Evolutionary conservation across 768 basidiomycete species (phyloP), one percentile per base, ranked within the genome.

Genomic region (Auriscalpium orientale): DNA sequence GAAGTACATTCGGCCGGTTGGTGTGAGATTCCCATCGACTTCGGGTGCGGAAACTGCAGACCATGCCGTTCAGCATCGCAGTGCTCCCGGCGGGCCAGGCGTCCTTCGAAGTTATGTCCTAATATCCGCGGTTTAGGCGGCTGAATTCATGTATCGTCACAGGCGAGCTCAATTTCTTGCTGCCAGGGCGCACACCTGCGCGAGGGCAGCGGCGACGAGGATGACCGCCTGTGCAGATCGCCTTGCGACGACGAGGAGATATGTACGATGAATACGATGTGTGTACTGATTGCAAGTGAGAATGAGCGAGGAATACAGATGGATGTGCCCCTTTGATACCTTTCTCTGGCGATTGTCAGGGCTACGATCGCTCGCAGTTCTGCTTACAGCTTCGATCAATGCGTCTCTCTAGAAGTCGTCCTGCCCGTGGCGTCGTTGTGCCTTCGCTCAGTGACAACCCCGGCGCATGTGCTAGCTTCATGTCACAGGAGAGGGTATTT

Each of bases 171-270:
- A 88, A 89, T 68, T 72, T 88, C 9, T 62, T 82, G 50, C 70
- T 83, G 20, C 66, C 69, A 8, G 37, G 28, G 22, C 59, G 67
- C 22, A 66, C 66, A 34, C 36, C 67, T 90, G 48, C 79, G 76
- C 50, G 82, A 81, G 59, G 22, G 22, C 22, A 77, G 78, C 18
- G 62, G 33, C 4, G 62, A 63, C 21, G 88, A 87, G 40, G 83
- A 84, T 36, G 79, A 84, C 28, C 87, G 85, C 64, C 66, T 90
- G 47, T 90, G 88, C 87, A 78, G 82, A 49, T 51, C 89, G 57
- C 82, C 84, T 33, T 79, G 82, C 63, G 72, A 69, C 11, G 77
- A 83, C 51, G 64, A 61, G 16, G 68, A 62, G 15, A 59, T 86
- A 58, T 67, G 77, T 53, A 69, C 60, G 28, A 60, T 69, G 20